Evolutionary conservation across 768 basidiomycete species (phyloP).

Genomic region (Lyophyllum atratum): DNA sequence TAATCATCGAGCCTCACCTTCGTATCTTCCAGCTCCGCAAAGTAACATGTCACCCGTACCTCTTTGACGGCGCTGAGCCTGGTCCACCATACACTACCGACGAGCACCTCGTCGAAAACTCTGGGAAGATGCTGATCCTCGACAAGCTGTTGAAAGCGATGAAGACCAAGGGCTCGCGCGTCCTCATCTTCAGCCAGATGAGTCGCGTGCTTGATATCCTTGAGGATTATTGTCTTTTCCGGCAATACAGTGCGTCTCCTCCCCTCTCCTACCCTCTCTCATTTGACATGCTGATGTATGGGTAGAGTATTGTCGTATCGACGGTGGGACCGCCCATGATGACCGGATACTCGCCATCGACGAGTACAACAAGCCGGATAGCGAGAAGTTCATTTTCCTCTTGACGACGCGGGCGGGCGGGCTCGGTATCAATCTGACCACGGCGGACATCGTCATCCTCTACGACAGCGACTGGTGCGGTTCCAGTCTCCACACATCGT

Average conservation of each 20-base stretch:
- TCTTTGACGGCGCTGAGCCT: conserved; percentile 97
- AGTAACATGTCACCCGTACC: conserved; percentile 89
- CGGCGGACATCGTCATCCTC: conserved; percentile 92
- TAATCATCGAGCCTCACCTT: not conserved
- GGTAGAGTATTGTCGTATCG: conserved; percentile 93
- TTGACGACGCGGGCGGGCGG: conserved; percentile 97
- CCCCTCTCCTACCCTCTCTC: not conserved
- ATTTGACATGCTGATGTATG: conserved; percentile 4
- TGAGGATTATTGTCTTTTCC: conserved; percentile 95
- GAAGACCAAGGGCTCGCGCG: conserved; percentile 92
- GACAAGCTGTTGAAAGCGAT: conserved; percentile 88
- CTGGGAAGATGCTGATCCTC: conserved; percentile 96
- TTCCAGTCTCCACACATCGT: not conserved
- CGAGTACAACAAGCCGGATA: conserved; percentile 93
- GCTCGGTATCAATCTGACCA: conserved; percentile 93
- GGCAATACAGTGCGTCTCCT: conserved; percentile 77
- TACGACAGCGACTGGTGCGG: conserved; percentile 95
- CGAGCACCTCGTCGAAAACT: conserved; percentile 92
- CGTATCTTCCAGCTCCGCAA: conserved; percentile 59
- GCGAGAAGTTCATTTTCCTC: conserved; percentile 95
- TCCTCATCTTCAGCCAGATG: conserved; percentile 99
- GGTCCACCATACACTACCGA: conserved; percentile 99
- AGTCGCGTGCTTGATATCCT: conserved; percentile 97
- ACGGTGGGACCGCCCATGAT: conserved; percentile 94
- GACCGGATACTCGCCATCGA: conserved; percentile 95